Evolutionary conservation across 352 stramenopile genomes (phyloP).

Genomic region (Phytophthora palmivora): DNA sequence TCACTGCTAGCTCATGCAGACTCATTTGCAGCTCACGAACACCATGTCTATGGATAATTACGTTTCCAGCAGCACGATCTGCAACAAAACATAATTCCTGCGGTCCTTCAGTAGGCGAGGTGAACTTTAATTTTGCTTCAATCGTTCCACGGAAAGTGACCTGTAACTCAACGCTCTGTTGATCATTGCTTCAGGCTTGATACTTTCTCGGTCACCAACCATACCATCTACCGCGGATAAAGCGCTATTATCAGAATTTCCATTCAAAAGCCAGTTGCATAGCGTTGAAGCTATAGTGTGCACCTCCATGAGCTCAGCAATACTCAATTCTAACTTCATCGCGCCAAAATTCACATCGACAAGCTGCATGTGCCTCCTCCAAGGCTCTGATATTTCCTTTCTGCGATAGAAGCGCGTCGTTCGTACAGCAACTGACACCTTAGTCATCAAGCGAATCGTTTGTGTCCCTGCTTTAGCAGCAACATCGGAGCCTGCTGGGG

Average conservation of each 20-base stretch:
- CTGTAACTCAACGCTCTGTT: slow-evolving; percentile 60
- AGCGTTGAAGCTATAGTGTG: slow-evolving; percentile 28
- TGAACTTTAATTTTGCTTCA: slow-evolving; percentile 51
- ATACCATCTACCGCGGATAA: slow-evolving; percentile 27
- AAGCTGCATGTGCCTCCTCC: slow-evolving; percentile 62
- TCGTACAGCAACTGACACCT: slow-evolving; percentile 56
- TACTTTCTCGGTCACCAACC: slow-evolving; percentile 21
- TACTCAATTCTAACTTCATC: slow-evolving; percentile 51
- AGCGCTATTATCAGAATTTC: slow-evolving; percentile 12
- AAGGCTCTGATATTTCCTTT: slow-evolving; percentile 42
- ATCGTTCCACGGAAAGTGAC: slow-evolving; percentile 59
- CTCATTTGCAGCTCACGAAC: slow-evolving; percentile 59
- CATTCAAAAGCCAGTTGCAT: slow-evolving; percentile 31
- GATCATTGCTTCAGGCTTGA: not conserved
- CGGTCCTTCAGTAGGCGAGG: slow-evolving; percentile 42
- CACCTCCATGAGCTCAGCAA: slow-evolving; percentile 47
- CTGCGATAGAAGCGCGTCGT: slow-evolving; percentile 66
- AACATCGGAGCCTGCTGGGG: not conserved
- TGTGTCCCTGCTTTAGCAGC: not conserved
- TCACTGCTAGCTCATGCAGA: slow-evolving; percentile 49
- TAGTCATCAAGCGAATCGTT: slow-evolving; percentile 40
- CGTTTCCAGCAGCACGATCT: slow-evolving; percentile 53
- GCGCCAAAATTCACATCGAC: slow-evolving; percentile 65
- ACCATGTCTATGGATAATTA: slow-evolving; percentile 55
- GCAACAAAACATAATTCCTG: slow-evolving; percentile 45